These are phyloP conservation scores for Acacia crassicarpa DNA, from an alignment of 306 rosid species.

Conservation along the genomic window DNA sequence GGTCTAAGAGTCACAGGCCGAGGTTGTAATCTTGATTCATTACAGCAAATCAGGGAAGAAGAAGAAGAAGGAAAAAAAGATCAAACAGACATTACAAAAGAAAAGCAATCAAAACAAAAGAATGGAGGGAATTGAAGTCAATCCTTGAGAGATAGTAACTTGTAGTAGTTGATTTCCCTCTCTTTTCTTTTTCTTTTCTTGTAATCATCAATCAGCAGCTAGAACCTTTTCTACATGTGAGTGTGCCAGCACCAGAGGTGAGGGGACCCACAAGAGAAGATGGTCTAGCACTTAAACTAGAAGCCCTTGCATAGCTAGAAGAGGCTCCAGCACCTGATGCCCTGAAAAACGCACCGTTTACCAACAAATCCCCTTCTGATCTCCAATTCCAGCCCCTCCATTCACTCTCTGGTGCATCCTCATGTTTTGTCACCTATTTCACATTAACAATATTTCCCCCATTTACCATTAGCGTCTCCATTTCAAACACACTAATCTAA, in stretches of 20 bases:
- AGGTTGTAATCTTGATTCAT: constrained; percentile 57
- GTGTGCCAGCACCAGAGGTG: constrained; percentile 70
- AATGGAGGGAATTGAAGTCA: constrained; percentile 30
- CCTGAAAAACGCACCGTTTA: constrained; percentile 88
- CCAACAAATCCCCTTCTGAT: constrained; percentile 70
- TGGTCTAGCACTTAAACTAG: constrained; percentile 88
- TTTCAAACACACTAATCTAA: not conserved
- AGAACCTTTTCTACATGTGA: constrained; percentile 68
- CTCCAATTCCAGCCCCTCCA: constrained; percentile 97
- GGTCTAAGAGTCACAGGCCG: constrained; percentile 59
- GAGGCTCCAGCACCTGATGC: constrained; percentile 88
- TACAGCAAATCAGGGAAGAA: not conserved
- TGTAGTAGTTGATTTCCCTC: not conserved
- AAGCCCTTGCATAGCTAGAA: constrained; percentile 88
- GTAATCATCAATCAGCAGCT: constrained; percentile 58
- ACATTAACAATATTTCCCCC: not conserved
- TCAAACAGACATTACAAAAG: not conserved
- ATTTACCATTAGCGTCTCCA: not conserved
- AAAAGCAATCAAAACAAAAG: constrained; percentile 6
- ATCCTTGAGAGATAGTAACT: constrained; percentile 14
- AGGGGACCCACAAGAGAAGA: constrained; percentile 80
- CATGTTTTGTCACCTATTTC: constrained; percentile 88
- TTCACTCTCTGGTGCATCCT: constrained; percentile 87
- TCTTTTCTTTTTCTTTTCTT: not conserved
- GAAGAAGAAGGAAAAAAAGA: too few relatives aligned